Conservation (phyloP, 768 basidiomycete genomes). For the Lanmaoa pseudosensibilis region DNA sequence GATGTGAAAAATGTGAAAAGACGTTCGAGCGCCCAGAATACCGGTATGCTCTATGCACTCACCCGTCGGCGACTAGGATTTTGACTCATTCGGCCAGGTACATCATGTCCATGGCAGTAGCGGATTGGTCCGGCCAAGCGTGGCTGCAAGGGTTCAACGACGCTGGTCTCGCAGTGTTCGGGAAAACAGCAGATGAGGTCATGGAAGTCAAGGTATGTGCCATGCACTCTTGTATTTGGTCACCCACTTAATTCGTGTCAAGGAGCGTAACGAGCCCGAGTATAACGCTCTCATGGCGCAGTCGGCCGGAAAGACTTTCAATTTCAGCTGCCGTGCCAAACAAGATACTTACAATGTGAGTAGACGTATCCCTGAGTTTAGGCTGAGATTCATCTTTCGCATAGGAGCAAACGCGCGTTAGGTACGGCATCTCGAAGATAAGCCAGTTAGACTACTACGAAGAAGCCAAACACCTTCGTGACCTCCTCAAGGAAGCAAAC, state of each 20-base stretch:
- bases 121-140: slow-evolving; percentile 86
- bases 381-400: background rate
- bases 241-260: background rate
- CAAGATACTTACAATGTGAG: slow-evolving; percentile 83
- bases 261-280: slow-evolving; percentile 61
- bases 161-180: slow-evolving; percentile 73
- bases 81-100: slow-evolving; percentile 46
- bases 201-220: slow-evolving; percentile 61
- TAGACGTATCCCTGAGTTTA: slow-evolving; percentile 1
- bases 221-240: background rate
- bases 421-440: slow-evolving; percentile 78
- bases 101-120: slow-evolving; percentile 80
- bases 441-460: slow-evolving; percentile 64
- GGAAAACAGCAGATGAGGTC: slow-evolving; percentile 76
- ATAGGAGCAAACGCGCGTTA: slow-evolving; percentile 78
- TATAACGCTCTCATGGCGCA: slow-evolving; percentile 61
- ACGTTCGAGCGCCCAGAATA: slow-evolving; percentile 70
- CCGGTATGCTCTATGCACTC: slow-evolving; percentile 52
- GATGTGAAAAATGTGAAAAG: slow-evolving; percentile 90
- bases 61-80: background rate
- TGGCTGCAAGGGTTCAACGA: slow-evolving; percentile 99
- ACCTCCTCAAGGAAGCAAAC: slow-evolving; percentile 52
- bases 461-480: slow-evolving; percentile 59
- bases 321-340: slow-evolving; percentile 84
- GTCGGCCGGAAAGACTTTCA: slow-evolving; percentile 69